These are phyloP conservation scores for Boletus edulis DNA, from an alignment of 768 basidiomycete genomes.

Conservation along the genomic window DNA sequence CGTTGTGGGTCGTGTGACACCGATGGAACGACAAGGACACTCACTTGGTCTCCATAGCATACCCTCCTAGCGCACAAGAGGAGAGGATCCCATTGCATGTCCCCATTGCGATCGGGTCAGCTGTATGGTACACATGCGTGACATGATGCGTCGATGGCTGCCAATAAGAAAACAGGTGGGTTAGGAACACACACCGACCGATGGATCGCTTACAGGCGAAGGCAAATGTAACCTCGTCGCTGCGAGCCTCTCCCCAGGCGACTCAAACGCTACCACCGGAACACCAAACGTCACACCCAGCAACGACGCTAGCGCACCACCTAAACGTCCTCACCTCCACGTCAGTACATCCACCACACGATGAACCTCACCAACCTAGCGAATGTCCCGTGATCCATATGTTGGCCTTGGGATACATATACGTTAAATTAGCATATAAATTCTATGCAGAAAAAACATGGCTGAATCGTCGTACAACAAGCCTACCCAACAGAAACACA, in stretches of 20 bases:
- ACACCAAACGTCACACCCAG: slow-evolving; percentile 86
- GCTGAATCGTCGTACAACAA: not conserved
- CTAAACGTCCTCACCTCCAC: slow-evolving; percentile 11
- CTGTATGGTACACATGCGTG: slow-evolving; percentile 91
- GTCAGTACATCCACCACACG: slow-evolving; percentile 22
- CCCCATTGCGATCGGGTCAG: slow-evolving; percentile 92
- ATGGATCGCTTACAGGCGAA: slow-evolving; percentile 55
- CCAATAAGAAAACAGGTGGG: not conserved
- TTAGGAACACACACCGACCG: not conserved
- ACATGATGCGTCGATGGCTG: slow-evolving; percentile 76
- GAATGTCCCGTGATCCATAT: slow-evolving; percentile 88
- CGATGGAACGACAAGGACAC: slow-evolving; percentile 13
- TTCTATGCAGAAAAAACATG: slow-evolving; percentile 49
- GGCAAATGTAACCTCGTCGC: slow-evolving; percentile 82
- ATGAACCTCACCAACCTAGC: slow-evolving; percentile 45
- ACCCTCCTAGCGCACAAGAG: slow-evolving; percentile 83
- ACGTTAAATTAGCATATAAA: slow-evolving; percentile 90
- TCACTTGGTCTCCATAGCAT: slow-evolving; percentile 78
- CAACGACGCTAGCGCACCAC: slow-evolving; percentile 74
- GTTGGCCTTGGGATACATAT: slow-evolving; percentile 85
- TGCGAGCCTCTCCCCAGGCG: slow-evolving; percentile 84
- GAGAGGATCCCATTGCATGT: slow-evolving; percentile 80
- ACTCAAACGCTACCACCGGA: slow-evolving; percentile 85
- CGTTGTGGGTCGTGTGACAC: not conserved
- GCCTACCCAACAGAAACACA: slow-evolving; percentile 7